Conservation (phyloP, 768 basidiomycete genomes). For the Suillus luteus region DNA sequence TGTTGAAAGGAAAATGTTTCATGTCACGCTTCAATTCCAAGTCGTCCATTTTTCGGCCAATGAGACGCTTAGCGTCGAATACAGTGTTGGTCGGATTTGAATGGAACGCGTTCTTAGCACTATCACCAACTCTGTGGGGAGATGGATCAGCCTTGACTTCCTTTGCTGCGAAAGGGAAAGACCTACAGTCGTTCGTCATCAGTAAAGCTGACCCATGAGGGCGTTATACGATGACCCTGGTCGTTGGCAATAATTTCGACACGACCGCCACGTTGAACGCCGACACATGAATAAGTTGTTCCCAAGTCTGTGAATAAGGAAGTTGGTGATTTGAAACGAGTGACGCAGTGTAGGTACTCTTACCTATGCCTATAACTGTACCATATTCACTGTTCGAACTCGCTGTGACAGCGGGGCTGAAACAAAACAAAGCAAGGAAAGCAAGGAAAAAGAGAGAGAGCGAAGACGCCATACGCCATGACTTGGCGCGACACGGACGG, state of each 20-base stretch:
- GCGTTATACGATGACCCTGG: slow-evolving; percentile 87
- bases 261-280: slow-evolving; percentile 82
- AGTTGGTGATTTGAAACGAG: slow-evolving; percentile 15
- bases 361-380: slow-evolving; percentile 91
- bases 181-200: slow-evolving; percentile 72
- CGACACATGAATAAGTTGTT: slow-evolving; percentile 97
- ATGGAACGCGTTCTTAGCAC: slow-evolving; percentile 95
- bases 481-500: slow-evolving; percentile 59
- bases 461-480: slow-evolving; percentile 55
- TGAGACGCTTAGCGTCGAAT: slow-evolving; percentile 95
- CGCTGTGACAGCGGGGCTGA: slow-evolving; percentile 67
- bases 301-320: slow-evolving; percentile 67
- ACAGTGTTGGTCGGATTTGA: slow-evolving; percentile 92
- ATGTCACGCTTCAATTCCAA: slow-evolving; percentile 77
- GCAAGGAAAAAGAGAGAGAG: slow-evolving; percentile 62
- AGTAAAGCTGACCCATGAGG: slow-evolving; percentile 82
- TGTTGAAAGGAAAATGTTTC: slow-evolving; percentile 85
- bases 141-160: background rate
- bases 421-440: slow-evolving; percentile 69
- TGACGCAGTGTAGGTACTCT: slow-evolving; percentile 25
- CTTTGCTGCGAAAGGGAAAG: background rate
- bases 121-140: slow-evolving; percentile 72
- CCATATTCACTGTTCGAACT: slow-evolving; percentile 69
- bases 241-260: slow-evolving; percentile 92
- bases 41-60: slow-evolving; percentile 85